Percentiles rank a stretch among this genome's conserved stretches.
Conservation (phyloP, 352 stramenopile species). For the Poterioochromonas sp. region DNA sequence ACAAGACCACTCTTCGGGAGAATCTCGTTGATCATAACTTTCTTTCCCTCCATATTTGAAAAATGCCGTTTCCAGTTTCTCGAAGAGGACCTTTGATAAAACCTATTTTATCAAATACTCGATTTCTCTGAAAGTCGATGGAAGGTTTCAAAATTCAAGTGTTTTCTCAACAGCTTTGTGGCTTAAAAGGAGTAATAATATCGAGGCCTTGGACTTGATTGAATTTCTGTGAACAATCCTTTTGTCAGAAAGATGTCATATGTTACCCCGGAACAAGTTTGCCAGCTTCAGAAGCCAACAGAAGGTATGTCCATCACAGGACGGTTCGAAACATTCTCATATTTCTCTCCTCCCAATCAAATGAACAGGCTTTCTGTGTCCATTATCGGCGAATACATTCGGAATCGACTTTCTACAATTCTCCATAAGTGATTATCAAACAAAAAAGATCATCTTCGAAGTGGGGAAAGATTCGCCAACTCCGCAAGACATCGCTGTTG, state of each 20-base stretch:
- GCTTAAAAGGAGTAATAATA: too few species aligned
- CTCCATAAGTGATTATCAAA: slow-evolving; percentile 83
- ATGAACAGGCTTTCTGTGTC: slow-evolving; percentile 71
- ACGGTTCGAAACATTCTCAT: slow-evolving; percentile 5
- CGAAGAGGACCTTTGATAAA: too few species aligned
- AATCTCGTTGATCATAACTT: slow-evolving; percentile 1
- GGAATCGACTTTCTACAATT: slow-evolving; percentile 90
- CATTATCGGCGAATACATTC: slow-evolving; percentile 80
- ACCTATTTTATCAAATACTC: too few species aligned
- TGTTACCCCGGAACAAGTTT: slow-evolving; percentile 32
- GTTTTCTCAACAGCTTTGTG: too few species aligned
- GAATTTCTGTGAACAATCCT: not conserved
- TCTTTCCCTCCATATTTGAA: not conserved
- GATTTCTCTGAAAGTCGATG: too few species aligned
- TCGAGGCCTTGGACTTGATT: not conserved
- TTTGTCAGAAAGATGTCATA: slow-evolving; percentile 22
- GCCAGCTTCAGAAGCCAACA: slow-evolving; percentile 23
- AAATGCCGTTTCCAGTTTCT: not conserved
- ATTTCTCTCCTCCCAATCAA: slow-evolving; percentile 36
- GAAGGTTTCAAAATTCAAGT: too few species aligned
- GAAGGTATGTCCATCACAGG: slow-evolving; percentile 28
- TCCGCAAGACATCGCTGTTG: slow-evolving; percentile 60
- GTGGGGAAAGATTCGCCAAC: slow-evolving; percentile 48
- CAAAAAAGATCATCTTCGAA: slow-evolving; percentile 84
- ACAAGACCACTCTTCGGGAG: slow-evolving; percentile 25